Evolutionary conservation across 495 filamentous ascomycete genomes (phyloP).

Genomic region (Acidiella bohemica): DNA sequence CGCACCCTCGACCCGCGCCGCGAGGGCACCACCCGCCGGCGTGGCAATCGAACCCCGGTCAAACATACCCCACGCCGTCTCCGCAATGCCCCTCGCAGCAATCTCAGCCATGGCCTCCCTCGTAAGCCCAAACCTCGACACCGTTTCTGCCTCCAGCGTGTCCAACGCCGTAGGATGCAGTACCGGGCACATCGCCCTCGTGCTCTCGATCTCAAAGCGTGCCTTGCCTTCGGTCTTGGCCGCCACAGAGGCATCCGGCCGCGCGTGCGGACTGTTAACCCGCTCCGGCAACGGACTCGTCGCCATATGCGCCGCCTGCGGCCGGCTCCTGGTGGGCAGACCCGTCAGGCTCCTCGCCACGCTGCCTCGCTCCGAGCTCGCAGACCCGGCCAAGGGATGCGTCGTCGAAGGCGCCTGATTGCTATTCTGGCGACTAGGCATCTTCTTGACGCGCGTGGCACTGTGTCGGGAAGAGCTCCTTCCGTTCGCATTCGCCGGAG

Average conservation of each 20-base stretch:
- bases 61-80: constrained; percentile 49
- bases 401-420: constrained; percentile 9
- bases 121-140: constrained; percentile 67
- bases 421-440: constrained; percentile 21
- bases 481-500: too few relatives aligned
- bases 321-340: not conserved
- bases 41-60: constrained; percentile 32
- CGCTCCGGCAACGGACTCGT: constrained; percentile 8
- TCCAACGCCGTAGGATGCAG: constrained; percentile 77
- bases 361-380: constrained; percentile 11
- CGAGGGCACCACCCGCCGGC: too few relatives aligned
- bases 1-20: constrained; percentile 23
- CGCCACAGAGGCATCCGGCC: not conserved
- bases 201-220: constrained; percentile 6
- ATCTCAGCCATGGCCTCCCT: constrained; percentile 88
- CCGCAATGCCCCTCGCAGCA: constrained; percentile 73
- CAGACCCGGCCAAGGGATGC: constrained; percentile 14
- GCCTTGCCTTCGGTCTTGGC: not conserved
- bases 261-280: constrained; percentile 7
- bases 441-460: constrained; percentile 31
- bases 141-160: constrained; percentile 77
- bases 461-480: constrained; percentile 41
- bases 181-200: constrained; percentile 44
- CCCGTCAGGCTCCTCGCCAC: constrained; percentile 2
- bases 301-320: not conserved